Evolutionary conservation across 2,329 filamentous ascomycete species (phyloP).

Genomic region (Ploettnerulaceae sp.): DNA sequence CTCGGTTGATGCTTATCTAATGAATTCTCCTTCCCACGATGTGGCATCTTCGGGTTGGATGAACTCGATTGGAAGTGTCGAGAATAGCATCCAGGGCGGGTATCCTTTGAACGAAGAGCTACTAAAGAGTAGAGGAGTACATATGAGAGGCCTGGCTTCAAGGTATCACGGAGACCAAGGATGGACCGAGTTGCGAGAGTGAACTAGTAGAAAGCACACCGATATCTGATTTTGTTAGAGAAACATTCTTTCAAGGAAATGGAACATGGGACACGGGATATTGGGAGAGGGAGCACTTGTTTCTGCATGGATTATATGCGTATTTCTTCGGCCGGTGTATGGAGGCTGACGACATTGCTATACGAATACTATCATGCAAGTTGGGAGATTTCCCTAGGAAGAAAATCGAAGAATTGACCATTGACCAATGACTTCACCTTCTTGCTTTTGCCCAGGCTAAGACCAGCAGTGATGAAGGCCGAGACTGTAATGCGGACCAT

Average conservation of each 20-base stretch:
- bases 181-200: conserved; percentile 4
- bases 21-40: no score
- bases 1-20: no score
- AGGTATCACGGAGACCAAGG: neutral
- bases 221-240: neutral
- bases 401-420: conserved; percentile 2
- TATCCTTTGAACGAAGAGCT: neutral
- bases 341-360: neutral
- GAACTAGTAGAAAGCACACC: neutral
- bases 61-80: no score
- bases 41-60: no score
- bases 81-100: neutral
- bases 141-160: neutral
- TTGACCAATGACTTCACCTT: neutral
- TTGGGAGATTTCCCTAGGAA: neutral
- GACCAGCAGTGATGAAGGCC: neutral
- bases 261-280: neutral
- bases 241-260: neutral
- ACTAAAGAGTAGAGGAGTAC: neutral
- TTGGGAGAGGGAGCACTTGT: neutral
- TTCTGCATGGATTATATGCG: neutral
- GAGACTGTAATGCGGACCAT: neutral
- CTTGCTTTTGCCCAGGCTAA: neutral
- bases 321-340: neutral
- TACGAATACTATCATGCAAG: neutral